Evolutionary conservation across 148 eudicot species (phyloP).

Genomic region (Dysphania ambrosioides): DNA sequence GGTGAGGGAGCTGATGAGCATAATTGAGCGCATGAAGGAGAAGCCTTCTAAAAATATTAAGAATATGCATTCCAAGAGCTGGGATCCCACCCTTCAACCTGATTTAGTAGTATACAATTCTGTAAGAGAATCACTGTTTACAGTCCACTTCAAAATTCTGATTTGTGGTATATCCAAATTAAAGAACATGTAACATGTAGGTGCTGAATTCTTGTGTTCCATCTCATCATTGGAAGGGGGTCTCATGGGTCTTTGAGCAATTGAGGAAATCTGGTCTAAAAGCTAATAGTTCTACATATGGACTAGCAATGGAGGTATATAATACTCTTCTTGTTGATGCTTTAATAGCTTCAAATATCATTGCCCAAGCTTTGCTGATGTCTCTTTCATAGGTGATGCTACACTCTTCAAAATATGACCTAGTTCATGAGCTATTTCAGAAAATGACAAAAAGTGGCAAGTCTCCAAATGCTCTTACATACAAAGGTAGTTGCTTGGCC

Average conservation of each 20-base stretch:
- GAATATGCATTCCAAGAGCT: constrained; percentile 55
- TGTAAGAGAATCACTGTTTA: constrained; percentile 45
- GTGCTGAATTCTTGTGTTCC: constrained; percentile 87
- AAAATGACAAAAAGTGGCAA: constrained; percentile 75
- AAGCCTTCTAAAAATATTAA: constrained; percentile 60
- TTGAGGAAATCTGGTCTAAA: constrained; percentile 63
- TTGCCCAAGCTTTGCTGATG: not conserved
- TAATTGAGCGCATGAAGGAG: constrained; percentile 70
- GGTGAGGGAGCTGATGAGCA: constrained; percentile 64
- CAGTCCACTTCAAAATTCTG: not conserved
- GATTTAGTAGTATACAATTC: constrained; percentile 81
- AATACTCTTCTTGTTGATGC: not conserved
- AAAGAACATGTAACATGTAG: constrained; percentile 26
- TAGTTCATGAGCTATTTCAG: constrained; percentile 65
- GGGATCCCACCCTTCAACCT: constrained; percentile 86
- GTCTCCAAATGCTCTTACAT: constrained; percentile 77
- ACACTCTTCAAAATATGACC: constrained; percentile 65
- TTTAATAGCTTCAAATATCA: not conserved
- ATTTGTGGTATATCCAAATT: not conserved
- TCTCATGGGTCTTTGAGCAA: constrained; percentile 89
- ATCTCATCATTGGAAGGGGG: constrained; percentile 86
- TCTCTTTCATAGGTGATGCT: constrained; percentile 72
- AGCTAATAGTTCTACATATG: constrained; percentile 85
- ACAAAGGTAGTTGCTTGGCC: constrained; percentile 50
- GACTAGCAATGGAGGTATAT: constrained; percentile 97